Evolutionary conservation across 2,329 filamentous ascomycete genomes (phyloP).

Genomic region (Blumeria hordei): DNA sequence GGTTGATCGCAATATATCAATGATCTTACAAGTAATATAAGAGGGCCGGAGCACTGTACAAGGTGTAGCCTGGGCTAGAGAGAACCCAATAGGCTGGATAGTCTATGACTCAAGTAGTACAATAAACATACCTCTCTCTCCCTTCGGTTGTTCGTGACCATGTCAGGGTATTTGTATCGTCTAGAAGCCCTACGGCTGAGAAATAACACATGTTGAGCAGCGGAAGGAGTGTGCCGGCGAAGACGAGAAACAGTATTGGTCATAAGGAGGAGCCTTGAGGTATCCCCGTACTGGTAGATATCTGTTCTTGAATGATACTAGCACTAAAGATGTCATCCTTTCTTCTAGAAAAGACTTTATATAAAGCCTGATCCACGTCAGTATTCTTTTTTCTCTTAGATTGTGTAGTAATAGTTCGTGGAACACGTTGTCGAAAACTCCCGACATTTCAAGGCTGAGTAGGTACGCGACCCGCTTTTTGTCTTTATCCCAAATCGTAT

Average conservation of each 20-base stretch:
- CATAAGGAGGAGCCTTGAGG: background rate
- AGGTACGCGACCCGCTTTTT: background rate
- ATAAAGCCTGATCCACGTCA: background rate
- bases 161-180: background rate
- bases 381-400: background rate
- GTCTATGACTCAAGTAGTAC: no score
- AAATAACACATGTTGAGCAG: background rate
- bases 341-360: background rate
- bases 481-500: background rate
- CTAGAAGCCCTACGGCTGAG: background rate
- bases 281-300: background rate
- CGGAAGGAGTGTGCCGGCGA: background rate
- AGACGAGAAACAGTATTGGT: background rate
- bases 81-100: no score
- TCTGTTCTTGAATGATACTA: background rate
- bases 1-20: no score
- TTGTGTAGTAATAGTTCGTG: background rate
- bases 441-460: background rate
- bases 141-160: background rate
- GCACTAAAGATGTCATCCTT: background rate
- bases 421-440: background rate
- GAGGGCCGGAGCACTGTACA: no score
- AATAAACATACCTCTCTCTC: no score
- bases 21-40: no score
- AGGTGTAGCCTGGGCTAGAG: no score